phyloP scores from a whole-genome alignment of 768 basidiomycete species.

The Cystofilobasidium bisporidii region DNA sequence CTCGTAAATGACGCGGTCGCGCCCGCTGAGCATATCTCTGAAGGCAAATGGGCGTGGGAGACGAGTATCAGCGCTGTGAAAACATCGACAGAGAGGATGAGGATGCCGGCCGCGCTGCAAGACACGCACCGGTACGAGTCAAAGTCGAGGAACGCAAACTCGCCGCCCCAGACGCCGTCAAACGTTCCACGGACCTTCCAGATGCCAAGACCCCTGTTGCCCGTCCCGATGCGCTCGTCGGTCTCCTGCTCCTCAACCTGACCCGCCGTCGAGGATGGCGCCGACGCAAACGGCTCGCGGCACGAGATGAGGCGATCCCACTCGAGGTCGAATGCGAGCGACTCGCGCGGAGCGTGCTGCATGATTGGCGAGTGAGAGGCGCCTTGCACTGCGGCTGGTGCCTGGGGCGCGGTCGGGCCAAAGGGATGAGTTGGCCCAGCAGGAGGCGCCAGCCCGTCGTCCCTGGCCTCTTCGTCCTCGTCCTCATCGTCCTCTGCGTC shows the following conservation, averaged over 20 bases:
- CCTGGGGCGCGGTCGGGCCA: neutral
- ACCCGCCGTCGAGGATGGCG: neutral
- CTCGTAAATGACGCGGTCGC: conserved; percentile 51
- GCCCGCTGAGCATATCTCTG: conserved; percentile 35
- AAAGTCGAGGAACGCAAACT: conserved; percentile 60
- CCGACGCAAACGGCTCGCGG: conserved; percentile 15
- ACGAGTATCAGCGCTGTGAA: no score
- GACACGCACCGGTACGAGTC: conserved; percentile 51
- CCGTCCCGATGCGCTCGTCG: conserved; percentile 29
- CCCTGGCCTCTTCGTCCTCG: neutral
- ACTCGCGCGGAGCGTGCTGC: neutral
- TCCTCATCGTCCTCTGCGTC: neutral
- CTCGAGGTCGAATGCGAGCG: conserved; percentile 12
- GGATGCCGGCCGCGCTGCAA: no score
- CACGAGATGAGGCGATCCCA: conserved; percentile 15
- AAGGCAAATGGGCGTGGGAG: conserved; percentile 45
- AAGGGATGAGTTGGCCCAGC: neutral
- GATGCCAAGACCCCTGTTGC: conserved; percentile 31
- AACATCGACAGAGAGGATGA: conserved; percentile 30
- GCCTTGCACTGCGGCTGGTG: neutral
- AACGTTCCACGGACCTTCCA: conserved; percentile 28
- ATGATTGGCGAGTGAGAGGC: neutral
- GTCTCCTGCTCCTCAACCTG: no score
- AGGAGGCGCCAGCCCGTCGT: neutral
- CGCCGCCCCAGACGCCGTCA: conserved; percentile 34